Percentiles rank a stretch among this genome's conserved stretches.
Conservation (phyloP, 2,329 filamentous ascomycete species). For the Aspergillus sclerotialis region DNA sequence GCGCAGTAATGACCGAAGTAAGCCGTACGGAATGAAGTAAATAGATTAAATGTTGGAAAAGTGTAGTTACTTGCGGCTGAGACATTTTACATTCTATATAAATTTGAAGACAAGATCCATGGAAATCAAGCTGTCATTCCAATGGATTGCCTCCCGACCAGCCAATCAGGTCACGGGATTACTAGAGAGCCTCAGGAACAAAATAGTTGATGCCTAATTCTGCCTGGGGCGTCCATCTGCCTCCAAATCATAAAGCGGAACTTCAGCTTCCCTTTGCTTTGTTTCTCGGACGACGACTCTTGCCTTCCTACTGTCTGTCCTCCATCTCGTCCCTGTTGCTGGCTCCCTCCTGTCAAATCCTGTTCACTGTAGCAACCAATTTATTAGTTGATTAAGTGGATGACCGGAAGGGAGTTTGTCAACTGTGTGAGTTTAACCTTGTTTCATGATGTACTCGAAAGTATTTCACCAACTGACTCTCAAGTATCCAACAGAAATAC, state of each 20-base stretch:
- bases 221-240: constrained; percentile 20
- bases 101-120: no score
- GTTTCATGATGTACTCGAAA: neutral
- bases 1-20: constrained; percentile 24
- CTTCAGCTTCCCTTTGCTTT: constrained; percentile 17
- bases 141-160: constrained; percentile 8
- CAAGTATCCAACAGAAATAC: neutral
- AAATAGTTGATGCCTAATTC: constrained; percentile 17
- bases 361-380: constrained; percentile 8
- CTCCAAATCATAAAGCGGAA: constrained; percentile 13
- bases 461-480: neutral
- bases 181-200: no score
- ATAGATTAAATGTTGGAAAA: neutral
- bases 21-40: constrained; percentile 27
- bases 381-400: constrained; percentile 11
- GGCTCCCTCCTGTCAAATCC: constrained; percentile 12
- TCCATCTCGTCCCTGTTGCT: constrained; percentile 15
- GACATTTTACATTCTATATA: no score
- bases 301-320: constrained; percentile 14
- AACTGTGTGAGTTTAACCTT: constrained; percentile 20
- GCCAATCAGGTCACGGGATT: neutral
- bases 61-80: neutral
- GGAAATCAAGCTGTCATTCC: no score
- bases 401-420: constrained; percentile 15
- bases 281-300: constrained; percentile 31